Conservation (phyloP, 352 stramenopile species). For the Phytopythium mirpurense region DNA sequence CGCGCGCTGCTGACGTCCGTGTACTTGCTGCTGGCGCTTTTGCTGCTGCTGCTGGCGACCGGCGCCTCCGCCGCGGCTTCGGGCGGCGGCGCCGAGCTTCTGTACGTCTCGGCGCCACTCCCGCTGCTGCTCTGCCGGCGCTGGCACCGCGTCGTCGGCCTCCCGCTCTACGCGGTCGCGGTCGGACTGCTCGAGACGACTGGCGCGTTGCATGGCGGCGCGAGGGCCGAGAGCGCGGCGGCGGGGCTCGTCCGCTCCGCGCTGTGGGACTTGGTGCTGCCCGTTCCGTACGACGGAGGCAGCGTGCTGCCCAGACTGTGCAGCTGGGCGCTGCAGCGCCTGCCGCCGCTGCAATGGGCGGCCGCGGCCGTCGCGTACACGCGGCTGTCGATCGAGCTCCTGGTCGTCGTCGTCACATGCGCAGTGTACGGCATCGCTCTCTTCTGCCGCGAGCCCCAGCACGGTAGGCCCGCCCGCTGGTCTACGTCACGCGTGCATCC, state of each 20-base stretch:
- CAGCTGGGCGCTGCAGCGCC: not conserved
- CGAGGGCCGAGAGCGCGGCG: not conserved
- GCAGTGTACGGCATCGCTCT: constrained; percentile 48
- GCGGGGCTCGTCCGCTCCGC: not conserved
- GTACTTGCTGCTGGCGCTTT: constrained; percentile 37
- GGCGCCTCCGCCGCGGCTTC: not conserved
- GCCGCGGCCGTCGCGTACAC: constrained; percentile 17
- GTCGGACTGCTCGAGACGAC: constrained; percentile 21
- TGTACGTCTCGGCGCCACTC: constrained; percentile 63
- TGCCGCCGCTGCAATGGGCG: not conserved
- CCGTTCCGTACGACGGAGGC: constrained; percentile 19
- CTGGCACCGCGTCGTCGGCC: constrained; percentile 49
- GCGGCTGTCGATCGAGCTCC: constrained; percentile 37
- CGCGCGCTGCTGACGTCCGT: constrained; percentile 13
- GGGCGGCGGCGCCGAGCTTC: constrained; percentile 9
- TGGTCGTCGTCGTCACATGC: constrained; percentile 44
- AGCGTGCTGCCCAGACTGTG: not conserved
- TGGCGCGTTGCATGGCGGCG: not conserved
- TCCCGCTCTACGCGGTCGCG: constrained; percentile 54
- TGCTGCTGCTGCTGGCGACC: constrained; percentile 12
- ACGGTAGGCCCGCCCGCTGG: constrained; percentile 53
- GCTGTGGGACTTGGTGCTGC: constrained; percentile 16
- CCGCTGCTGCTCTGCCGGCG: constrained; percentile 45
- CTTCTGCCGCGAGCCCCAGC: constrained; percentile 64
- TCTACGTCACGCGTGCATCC: no score